Base-by-base conservation (phyloP, 2,329 filamentous ascomycete species). In the Drechslerella coelobrocha region DNA sequence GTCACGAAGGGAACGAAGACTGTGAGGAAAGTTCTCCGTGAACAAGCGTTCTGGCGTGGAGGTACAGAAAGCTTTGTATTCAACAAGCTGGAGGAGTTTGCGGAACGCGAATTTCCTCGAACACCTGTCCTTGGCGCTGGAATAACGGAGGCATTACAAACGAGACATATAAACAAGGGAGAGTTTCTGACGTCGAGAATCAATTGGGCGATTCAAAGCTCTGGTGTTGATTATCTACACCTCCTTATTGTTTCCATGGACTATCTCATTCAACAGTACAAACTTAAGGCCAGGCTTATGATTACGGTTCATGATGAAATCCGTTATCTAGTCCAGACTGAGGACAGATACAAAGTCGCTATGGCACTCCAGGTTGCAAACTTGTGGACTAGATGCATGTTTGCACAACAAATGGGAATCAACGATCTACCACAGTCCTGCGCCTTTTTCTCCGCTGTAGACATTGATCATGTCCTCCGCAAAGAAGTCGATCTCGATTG, bases 401-500 rank as follows among this genome's bases (percentile, higher is more conserved):
- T 99, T 78, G 86, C 90, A 0, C 92, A 99, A 79, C 94, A 99
- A 79, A 90, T 97, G 76, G 94, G 94, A 68, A 99, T 99, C 76
- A 83, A 96, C 73, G 94, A 99, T 76, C 84, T 99, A 8, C 94
- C 95, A 0, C 94, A 97, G 77, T 88, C 89, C 0, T 97, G 92
- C 76, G 94, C 94, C 7, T 99, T 92, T 79, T 99, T 99, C 80
- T 95, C 90, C 0, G 93, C 94, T 2, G 87, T 99, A 4, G 94
- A 99, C 77, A 90, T 99, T 74, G 94, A 99, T 77, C 88, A 91
- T 75, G 92, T 99, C 2, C 83, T 99, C n/a, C 86, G 94, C 55
- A 99, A 99, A 78, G 94, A 99, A 79, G 95, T 99, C 2, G 89
- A 99, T 78, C 96, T 99, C 91, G 90, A 96, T 77, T 99, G 94